Evolutionary conservation across 106 monocot species (phyloP).

Genomic region (Allium sativum): DNA sequence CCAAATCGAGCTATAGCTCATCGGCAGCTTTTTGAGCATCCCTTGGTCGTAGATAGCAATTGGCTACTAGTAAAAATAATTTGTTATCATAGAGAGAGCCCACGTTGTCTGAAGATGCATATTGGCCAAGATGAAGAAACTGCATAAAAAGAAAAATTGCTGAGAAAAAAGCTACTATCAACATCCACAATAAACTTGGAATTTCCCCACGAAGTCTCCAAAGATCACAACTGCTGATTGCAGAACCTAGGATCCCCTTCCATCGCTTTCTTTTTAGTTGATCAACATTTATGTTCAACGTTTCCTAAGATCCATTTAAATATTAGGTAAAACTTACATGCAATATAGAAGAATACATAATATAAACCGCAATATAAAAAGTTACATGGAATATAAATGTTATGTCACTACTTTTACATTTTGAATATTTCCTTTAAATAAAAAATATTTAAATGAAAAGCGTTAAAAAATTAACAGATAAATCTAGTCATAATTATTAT

Average conservation of each 20-base stretch:
- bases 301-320: too few species aligned
- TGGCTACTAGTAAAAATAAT: constrained; percentile 67
- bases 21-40: constrained; percentile 85
- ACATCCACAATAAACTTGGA: constrained; percentile 26
- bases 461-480: too few species aligned
- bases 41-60: constrained; percentile 84
- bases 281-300: too few species aligned
- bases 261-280: too few species aligned
- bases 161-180: constrained; percentile 38
- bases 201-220: constrained; percentile 8
- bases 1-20: constrained; percentile 67
- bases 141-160: constrained; percentile 51
- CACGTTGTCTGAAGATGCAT: constrained; percentile 77
- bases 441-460: too few species aligned
- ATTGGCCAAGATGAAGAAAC: constrained; percentile 51
- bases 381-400: too few species aligned
- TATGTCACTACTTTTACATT: too few species aligned
- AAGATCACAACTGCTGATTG: constrained; percentile 20
- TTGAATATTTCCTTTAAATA: too few species aligned
- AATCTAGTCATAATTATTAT: too few species aligned
- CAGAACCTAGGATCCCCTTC: background rate
- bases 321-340: too few species aligned
- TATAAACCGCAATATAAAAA: too few species aligned
- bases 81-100: constrained; percentile 65
- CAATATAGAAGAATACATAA: too few species aligned